phyloP scores from a whole-genome alignment of 2,329 filamentous ascomycete genomes.

The Camillea tinctor region DNA sequence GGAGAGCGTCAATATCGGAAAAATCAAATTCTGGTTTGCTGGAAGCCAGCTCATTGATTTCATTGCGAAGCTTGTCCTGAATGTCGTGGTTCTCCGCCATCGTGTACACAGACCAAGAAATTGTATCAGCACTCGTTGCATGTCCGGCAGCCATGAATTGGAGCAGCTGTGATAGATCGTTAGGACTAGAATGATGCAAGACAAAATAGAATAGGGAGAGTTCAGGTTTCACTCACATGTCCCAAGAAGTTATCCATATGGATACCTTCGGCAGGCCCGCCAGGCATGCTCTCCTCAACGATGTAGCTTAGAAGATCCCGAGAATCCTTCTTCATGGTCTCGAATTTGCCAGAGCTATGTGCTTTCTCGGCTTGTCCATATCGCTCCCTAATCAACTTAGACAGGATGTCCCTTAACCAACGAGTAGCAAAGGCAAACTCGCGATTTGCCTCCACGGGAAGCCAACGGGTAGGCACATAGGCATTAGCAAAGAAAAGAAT shows the following conservation, averaged over 20 bases:
- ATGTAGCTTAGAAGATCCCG: constrained; percentile 14
- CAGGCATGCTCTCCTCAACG: constrained; percentile 16
- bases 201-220: background rate
- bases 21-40: constrained; percentile 29
- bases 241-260: constrained; percentile 31
- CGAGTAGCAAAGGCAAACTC: constrained; percentile 5
- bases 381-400: constrained; percentile 6
- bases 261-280: constrained; percentile 18
- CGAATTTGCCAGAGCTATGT: constrained; percentile 5
- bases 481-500: constrained; percentile 7
- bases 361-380: constrained; percentile 1
- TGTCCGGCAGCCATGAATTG: constrained; percentile 39
- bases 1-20: constrained; percentile 28
- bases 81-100: constrained; percentile 32
- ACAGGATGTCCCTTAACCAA: constrained; percentile 4
- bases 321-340: constrained; percentile 6
- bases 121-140: constrained; percentile 36
- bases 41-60: constrained; percentile 27
- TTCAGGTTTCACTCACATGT: constrained; percentile 6
- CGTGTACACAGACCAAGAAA: constrained; percentile 36
- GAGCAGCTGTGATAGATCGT: constrained; percentile 21
- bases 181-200: background rate
- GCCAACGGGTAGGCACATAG: constrained; percentile 8
- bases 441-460: constrained; percentile 4
- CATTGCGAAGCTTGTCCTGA: constrained; percentile 33